Percentiles rank a stretch among this genome's conserved stretches.
Conservation (phyloP, 768 basidiomycete species). For the Kwoniella newhampshirensis region DNA sequence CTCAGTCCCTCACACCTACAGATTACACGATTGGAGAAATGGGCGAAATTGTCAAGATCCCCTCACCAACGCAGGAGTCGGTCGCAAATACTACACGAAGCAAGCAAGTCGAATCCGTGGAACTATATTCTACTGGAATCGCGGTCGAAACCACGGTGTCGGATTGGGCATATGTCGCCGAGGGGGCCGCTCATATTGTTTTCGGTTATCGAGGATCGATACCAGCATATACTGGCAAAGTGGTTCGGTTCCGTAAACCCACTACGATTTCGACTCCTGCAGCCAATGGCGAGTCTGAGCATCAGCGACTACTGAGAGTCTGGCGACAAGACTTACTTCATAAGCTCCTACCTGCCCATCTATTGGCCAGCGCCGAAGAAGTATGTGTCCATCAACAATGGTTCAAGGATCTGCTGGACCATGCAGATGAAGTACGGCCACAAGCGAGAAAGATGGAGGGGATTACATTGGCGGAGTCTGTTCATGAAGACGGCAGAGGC, state of each 20-base stretch:
- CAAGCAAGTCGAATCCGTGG: not conserved
- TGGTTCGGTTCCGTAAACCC: conserved; percentile 74
- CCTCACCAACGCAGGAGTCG: not conserved
- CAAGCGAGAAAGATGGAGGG: conserved; percentile 61
- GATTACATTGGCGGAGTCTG: conserved; percentile 5
- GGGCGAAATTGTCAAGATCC: conserved; percentile 32
- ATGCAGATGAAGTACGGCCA: conserved; percentile 62
- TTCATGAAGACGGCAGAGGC: conserved; percentile 56
- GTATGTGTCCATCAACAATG: conserved; percentile 60
- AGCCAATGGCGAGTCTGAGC: conserved; percentile 41
- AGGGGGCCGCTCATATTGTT: conserved; percentile 89
- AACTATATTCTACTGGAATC: not conserved
- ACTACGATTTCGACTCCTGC: conserved; percentile 20
- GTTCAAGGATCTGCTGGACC: conserved; percentile 61
- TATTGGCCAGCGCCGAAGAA: conserved; percentile 63
- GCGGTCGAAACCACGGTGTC: conserved; percentile 17
- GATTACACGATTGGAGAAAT: conserved; percentile 25
- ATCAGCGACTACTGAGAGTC: conserved; percentile 55
- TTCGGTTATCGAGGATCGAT: conserved; percentile 71
- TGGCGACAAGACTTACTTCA: conserved; percentile 69
- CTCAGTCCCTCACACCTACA: conserved; percentile 17
- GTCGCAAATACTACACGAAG: not conserved
- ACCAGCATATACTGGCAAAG: conserved; percentile 62
- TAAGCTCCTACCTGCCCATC: conserved; percentile 63
- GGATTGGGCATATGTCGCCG: conserved; percentile 78